A percentile compares a stretch with the other conserved stretches of the same genome.
phyloP scores from a whole-genome alignment of 2,329 filamentous ascomycete species.

The Epichloe glyceriae region DNA sequence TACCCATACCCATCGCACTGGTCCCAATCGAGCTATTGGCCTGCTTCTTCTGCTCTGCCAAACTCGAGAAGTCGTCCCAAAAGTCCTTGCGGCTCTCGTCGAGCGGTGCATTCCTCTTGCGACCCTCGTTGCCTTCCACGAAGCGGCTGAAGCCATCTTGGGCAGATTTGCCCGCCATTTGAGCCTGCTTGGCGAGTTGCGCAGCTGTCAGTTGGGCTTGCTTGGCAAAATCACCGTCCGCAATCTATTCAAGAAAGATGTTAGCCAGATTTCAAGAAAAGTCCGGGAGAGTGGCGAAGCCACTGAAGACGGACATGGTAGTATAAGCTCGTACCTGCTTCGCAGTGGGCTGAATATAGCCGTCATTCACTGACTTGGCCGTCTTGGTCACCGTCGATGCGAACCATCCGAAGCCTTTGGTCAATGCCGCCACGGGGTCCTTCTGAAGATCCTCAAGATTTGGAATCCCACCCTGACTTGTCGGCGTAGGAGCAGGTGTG shows the following conservation, averaged over 20 bases:
- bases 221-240: slow-evolving; percentile 64
- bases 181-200: slow-evolving; percentile 53
- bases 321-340: slow-evolving; percentile 14
- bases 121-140: slow-evolving; percentile 57
- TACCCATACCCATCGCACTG: slow-evolving; percentile 44
- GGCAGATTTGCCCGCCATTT: slow-evolving; percentile 59
- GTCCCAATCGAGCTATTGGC: slow-evolving; percentile 42
- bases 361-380: slow-evolving; percentile 81
- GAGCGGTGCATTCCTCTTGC: slow-evolving; percentile 26
- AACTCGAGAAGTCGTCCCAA: slow-evolving; percentile 78
- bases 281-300: background rate
- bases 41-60: slow-evolving; percentile 43
- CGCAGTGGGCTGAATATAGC: slow-evolving; percentile 85
- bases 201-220: slow-evolving; percentile 49
- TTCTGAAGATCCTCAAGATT: slow-evolving; percentile 80
- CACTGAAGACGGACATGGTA: background rate
- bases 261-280: background rate
- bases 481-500: slow-evolving; percentile 43
- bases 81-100: slow-evolving; percentile 66
- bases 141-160: slow-evolving; percentile 75
- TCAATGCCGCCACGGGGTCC: slow-evolving; percentile 78
- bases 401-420: slow-evolving; percentile 92
- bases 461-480: slow-evolving; percentile 37
- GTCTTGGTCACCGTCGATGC: slow-evolving; percentile 76
- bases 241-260: slow-evolving; percentile 40